Conservation (phyloP, 2,329 filamentous ascomycete species). For the Zalaria sp. region DNA sequence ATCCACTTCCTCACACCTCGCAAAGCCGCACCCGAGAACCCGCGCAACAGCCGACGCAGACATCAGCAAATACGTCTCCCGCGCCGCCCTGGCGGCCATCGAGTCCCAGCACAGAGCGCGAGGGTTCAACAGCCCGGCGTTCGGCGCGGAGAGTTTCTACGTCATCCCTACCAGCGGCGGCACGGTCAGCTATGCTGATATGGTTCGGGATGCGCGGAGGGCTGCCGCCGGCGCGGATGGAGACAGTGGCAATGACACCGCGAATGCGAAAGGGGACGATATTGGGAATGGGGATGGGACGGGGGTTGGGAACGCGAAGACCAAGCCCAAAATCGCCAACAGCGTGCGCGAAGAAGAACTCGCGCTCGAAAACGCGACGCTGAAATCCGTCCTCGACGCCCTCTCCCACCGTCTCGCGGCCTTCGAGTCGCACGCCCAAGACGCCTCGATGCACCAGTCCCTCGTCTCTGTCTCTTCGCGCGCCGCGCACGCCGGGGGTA, state of each 20-base stretch:
- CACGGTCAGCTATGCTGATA: slow-evolving; percentile 85
- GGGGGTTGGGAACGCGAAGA: slow-evolving; percentile 24
- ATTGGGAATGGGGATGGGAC: slow-evolving; percentile 9
- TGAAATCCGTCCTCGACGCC: slow-evolving; percentile 76
- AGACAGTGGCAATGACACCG: slow-evolving; percentile 68
- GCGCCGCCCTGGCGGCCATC: slow-evolving; percentile 68
- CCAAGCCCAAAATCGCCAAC: slow-evolving; percentile 24
- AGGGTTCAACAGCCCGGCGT: slow-evolving; percentile 36
- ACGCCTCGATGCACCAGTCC: slow-evolving; percentile 55
- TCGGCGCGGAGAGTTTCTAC: slow-evolving; percentile 62
- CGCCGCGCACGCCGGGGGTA: slow-evolving; percentile 2
- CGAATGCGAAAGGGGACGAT: slow-evolving; percentile 18
- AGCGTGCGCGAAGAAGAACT: slow-evolving; percentile 54
- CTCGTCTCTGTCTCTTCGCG: slow-evolving; percentile 59
- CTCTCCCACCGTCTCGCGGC: slow-evolving; percentile 77
- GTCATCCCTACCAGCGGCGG: slow-evolving; percentile 86
- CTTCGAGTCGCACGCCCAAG: slow-evolving; percentile 86
- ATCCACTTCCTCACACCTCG: background rate
- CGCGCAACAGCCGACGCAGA: slow-evolving; percentile 42
- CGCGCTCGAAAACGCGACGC: slow-evolving; percentile 70
- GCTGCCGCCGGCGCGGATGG: slow-evolving; percentile 63
- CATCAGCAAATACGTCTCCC: slow-evolving; percentile 70
- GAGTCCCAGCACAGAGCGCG: slow-evolving; percentile 40
- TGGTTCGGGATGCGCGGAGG: slow-evolving; percentile 41
- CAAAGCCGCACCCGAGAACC: slow-evolving; percentile 13